Conservation (phyloP, 2,329 filamentous ascomycete species). For the Botrytis fragariae region DNA sequence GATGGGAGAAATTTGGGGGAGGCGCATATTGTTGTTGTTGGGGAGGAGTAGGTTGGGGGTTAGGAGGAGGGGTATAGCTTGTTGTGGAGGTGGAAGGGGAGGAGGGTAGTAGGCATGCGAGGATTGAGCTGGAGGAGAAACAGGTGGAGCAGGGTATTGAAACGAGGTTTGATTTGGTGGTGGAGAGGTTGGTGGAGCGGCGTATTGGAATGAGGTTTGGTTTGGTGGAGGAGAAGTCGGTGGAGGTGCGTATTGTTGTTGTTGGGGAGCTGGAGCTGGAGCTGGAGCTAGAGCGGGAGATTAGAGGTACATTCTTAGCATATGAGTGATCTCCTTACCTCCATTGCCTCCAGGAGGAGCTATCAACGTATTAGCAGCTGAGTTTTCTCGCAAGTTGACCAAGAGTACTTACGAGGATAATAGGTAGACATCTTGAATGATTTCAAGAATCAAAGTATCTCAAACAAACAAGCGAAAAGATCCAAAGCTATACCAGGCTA, state of each 20-base stretch:
- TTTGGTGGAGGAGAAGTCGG: constrained; percentile 37
- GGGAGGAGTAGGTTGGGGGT: constrained; percentile 32
- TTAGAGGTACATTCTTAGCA: background rate
- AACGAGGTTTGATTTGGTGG: constrained; percentile 35
- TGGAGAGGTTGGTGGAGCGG: constrained; percentile 36
- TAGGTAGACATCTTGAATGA: constrained; percentile 34
- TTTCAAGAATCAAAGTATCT: background rate
- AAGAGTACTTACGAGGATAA: constrained; percentile 38
- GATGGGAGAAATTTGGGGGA: constrained; percentile 38
- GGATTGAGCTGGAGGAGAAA: constrained; percentile 35
- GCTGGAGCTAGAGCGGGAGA: constrained; percentile 24
- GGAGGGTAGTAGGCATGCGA: constrained; percentile 38
- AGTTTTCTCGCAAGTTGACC: constrained; percentile 10
- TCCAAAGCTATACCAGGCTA: background rate
- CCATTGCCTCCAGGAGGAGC: constrained; percentile 36
- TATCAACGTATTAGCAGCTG: constrained; percentile 28
- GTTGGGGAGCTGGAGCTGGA: constrained; percentile 3
- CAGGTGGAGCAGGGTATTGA: constrained; percentile 36
- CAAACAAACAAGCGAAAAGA: background rate
- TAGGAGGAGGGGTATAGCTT: constrained; percentile 31
- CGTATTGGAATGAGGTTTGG: constrained; percentile 33
- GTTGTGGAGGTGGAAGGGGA: constrained; percentile 30
- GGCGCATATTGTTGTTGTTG: constrained; percentile 25
- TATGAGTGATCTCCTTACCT: constrained; percentile 23
- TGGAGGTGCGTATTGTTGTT: constrained; percentile 34